Evolutionary conservation across 73 alveolate genomes (phyloP).

Genomic region (Tetrahymena malaccensis): DNA sequence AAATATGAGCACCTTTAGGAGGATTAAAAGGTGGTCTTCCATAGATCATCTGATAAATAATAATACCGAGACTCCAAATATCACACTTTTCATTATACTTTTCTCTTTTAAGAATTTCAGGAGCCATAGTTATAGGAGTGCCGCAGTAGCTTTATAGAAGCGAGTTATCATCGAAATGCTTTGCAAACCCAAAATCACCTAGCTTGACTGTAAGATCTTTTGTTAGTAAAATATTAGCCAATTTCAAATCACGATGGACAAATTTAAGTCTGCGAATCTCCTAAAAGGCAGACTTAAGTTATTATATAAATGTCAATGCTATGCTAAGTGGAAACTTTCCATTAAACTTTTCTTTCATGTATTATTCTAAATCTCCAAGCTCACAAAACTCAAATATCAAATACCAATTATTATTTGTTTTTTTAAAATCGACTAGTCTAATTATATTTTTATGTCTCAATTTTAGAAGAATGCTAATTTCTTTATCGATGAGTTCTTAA

Average conservation of each 20-base stretch:
- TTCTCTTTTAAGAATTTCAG: slow-evolving; percentile 56
- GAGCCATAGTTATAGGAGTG: slow-evolving; percentile 76
- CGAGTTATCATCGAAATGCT: background rate
- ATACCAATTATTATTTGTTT: slow-evolving; percentile 22
- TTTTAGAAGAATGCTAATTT: slow-evolving; percentile 10
- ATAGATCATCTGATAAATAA: slow-evolving; percentile 46
- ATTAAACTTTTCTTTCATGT: slow-evolving; percentile 13
- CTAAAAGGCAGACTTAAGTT: background rate
- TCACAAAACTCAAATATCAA: slow-evolving; percentile 35
- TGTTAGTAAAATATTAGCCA: background rate
- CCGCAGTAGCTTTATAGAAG: slow-evolving; percentile 45
- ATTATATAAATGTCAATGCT: background rate
- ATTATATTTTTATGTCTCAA: slow-evolving; percentile 32
- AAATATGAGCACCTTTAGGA: slow-evolving; percentile 13
- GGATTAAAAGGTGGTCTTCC: slow-evolving; percentile 56
- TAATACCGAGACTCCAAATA: slow-evolving; percentile 68
- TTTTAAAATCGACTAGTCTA: slow-evolving; percentile 26
- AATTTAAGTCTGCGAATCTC: background rate
- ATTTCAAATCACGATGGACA: background rate
- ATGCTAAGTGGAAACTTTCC: background rate
- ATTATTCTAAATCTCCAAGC: slow-evolving; percentile 26
- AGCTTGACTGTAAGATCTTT: background rate
- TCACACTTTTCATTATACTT: slow-evolving; percentile 55
- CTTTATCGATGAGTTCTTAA: slow-evolving; percentile 22
- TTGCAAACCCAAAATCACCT: background rate